Evolutionary conservation across 345 rosid species (phyloP).

Genomic region (Salix brachista): DNA sequence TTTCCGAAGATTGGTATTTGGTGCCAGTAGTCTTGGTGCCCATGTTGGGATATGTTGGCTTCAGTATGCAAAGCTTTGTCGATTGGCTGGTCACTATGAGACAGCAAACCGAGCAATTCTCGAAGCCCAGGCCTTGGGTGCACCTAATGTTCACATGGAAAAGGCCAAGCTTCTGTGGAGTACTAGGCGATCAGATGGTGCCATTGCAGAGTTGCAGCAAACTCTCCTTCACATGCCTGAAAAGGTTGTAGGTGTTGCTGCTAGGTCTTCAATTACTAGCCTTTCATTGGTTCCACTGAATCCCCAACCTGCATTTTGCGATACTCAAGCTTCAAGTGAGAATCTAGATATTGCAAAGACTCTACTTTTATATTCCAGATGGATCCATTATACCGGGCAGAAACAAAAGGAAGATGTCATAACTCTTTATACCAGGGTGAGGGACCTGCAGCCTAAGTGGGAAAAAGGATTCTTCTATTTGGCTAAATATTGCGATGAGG

Average conservation of each 20-base stretch:
- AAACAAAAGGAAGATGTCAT: conserved; percentile 95
- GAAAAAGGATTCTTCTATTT: conserved; percentile 91
- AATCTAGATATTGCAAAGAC: conserved; percentile 76
- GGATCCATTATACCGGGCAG: conserved; percentile 92
- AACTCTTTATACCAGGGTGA: conserved; percentile 74
- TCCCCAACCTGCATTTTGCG: conserved; percentile 50
- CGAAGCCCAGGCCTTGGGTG: conserved; percentile 91
- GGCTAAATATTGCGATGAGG: conserved; percentile 93
- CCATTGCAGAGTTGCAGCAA: conserved; percentile 85
- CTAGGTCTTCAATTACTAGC: conserved; percentile 67
- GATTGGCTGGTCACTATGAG: conserved; percentile 94
- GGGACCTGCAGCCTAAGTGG: conserved; percentile 84
- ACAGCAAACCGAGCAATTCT: conserved; percentile 88
- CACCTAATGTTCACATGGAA: conserved; percentile 84
- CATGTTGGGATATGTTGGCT: conserved; percentile 95
- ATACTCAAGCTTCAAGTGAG: conserved; percentile 56
- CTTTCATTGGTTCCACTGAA: conserved; percentile 65
- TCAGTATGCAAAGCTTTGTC: conserved; percentile 97
- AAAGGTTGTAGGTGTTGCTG: conserved; percentile 69
- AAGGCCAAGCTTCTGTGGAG: conserved; percentile 97
- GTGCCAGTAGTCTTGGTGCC: conserved; percentile 75
- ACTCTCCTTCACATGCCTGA: conserved; percentile 84
- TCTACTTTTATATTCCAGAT: conserved; percentile 83
- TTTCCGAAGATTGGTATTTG: conserved; percentile 79
- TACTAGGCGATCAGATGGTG: conserved; percentile 82